phyloP scores from a whole-genome alignment of 257 asterid genomes.

The Jaltomata sinuosa region DNA sequence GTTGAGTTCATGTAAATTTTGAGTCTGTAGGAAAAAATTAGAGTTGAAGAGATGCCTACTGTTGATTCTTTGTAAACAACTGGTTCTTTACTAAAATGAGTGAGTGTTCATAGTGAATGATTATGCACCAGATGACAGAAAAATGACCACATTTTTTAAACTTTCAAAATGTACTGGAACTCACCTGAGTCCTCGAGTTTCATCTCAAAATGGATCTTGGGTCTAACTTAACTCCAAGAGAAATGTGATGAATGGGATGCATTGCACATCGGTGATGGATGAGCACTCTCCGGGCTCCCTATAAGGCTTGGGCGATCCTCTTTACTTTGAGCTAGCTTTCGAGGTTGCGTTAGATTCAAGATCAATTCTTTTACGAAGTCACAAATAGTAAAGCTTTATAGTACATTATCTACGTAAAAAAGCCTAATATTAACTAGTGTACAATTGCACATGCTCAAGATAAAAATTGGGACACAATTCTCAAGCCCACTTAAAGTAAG shows the following conservation, averaged over 20 bases:
- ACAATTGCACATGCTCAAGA: too few relatives aligned
- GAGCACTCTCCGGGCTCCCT: too few relatives aligned
- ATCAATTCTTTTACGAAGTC: too few relatives aligned
- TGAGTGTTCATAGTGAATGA: slow-evolving; percentile 4
- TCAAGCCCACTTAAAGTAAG: too few relatives aligned
- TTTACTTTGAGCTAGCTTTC: too few relatives aligned
- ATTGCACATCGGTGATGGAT: too few relatives aligned
- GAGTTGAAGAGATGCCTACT: slow-evolving; percentile 9
- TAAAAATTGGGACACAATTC: too few relatives aligned
- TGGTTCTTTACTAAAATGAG: slow-evolving; percentile 1
- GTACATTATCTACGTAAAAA: too few relatives aligned
- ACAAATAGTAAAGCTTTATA: too few relatives aligned
- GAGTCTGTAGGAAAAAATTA: slow-evolving; percentile 10
- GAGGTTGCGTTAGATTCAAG: too few relatives aligned
- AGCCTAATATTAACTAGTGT: too few relatives aligned
- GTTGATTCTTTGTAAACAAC: slow-evolving; percentile 28
- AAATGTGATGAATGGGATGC: background rate
- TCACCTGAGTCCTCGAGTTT: background rate
- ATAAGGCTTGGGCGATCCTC: too few relatives aligned
- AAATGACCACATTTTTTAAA: background rate
- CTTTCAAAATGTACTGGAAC: background rate
- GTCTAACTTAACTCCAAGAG: background rate
- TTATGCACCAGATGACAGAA: background rate
- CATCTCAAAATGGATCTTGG: background rate
- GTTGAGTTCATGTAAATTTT: slow-evolving; percentile 27